Evolutionary conservation across 495 filamentous ascomycete genomes (phyloP), one percentile per base, ranked within the genome.

Genomic region (Tuber microsphaerosporum): DNA sequence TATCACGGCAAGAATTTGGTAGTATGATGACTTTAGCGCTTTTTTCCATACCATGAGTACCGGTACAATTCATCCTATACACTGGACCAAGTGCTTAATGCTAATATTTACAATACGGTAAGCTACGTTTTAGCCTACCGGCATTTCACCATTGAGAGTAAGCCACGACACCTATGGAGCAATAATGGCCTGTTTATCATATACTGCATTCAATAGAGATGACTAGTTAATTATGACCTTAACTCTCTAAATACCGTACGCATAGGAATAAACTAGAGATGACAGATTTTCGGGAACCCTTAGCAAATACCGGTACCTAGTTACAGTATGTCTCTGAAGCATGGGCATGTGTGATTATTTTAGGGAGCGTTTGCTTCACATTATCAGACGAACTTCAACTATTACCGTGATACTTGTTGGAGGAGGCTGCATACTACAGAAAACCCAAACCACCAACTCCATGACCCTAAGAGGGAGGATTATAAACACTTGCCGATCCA

Each of bases 401-500:
- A 16, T n/a, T 14, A 2, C 51, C 51, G 51, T 16, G 22, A n/a
- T 61, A 16, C 12, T 0, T 34, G 14, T 34, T 34, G 26, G 12
- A 34, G 34, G 22, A 26, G 9, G 31, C 26, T 31, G 1, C 2
- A 31, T 6, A 34, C 26, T 7, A 6, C 56, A 0, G 26, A 65
- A 65, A 65, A 34, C 56, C 26, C 56, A 65, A 65, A 12, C 56
- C 56, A 65, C n/a, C 14, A 65, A 65, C 56, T 65, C 56, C 26
- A 65, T 34, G 26, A 65, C 14, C 51, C 26, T 17, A 4, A 34
- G 14, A 34, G 56, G 26, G 14, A 65, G 17, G 26, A 17, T 73
- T 82, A 90, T 74, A 90, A 79, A 74, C 87, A 87, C 77, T 85
- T 84, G 19, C 88, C 91, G 78, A 98, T 89, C 96, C 96, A 99